Conservation (phyloP, 306 rosid genomes). For the Prunus padus region DNA sequence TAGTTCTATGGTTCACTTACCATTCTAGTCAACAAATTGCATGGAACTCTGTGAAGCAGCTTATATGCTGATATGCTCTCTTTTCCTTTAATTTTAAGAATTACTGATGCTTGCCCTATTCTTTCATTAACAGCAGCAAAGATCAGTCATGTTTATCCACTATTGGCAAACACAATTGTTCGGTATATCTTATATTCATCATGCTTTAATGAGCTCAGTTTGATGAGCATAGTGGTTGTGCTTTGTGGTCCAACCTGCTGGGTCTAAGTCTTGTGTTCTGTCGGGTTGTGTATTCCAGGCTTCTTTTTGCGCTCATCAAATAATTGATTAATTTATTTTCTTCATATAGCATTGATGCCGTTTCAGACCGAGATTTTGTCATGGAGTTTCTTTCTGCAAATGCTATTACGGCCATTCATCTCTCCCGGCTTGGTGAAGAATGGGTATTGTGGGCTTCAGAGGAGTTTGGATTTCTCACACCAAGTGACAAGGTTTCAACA, state of each 20-base stretch:
- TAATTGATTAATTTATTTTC: conserved; percentile 24
- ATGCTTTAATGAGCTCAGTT: background rate
- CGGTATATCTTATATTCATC: background rate
- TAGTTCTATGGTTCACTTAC: background rate
- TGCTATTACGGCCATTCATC: conserved; percentile 86
- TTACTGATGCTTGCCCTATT: background rate
- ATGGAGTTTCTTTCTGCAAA: conserved; percentile 87
- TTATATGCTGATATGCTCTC: background rate
- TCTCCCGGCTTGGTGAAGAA: conserved; percentile 97
- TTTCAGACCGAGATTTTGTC: conserved; percentile 93
- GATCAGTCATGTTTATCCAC: background rate
- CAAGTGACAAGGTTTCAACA: conserved; percentile 91
- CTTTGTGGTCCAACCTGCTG: background rate
- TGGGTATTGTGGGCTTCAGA: conserved; percentile 99
- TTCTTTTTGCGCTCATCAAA: background rate
- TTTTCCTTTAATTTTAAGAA: background rate
- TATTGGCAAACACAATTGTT: background rate
- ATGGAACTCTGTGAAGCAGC: background rate
- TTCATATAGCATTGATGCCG: conserved; percentile 80
- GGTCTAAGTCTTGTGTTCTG: background rate
- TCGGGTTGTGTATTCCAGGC: background rate
- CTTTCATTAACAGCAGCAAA: background rate
- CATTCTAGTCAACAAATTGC: background rate
- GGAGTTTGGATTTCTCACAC: conserved; percentile 91
- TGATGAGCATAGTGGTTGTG: background rate